Conservation (phyloP, 768 basidiomycete genomes). For the Hortiboletus campestris region DNA sequence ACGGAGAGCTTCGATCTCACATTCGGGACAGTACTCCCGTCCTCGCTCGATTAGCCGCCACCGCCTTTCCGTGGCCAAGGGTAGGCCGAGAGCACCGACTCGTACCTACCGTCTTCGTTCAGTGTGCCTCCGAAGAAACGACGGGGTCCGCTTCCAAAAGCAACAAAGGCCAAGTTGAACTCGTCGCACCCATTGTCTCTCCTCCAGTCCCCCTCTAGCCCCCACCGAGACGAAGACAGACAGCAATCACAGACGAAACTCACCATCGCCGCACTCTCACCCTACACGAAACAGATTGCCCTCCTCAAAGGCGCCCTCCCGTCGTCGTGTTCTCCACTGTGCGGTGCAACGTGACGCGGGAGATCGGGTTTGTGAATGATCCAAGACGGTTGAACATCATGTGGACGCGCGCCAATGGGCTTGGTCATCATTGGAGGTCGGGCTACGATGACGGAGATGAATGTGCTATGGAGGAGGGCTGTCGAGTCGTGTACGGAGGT, state of each 20-base stretch:
- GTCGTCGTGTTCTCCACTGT: constrained; percentile 66
- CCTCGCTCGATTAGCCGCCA: constrained; percentile 36
- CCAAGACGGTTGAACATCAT: constrained; percentile 58
- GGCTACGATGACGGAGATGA: constrained; percentile 43
- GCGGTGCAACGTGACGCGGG: constrained; percentile 54
- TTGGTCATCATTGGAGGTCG: constrained; percentile 61
- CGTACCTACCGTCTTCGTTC: constrained; percentile 57
- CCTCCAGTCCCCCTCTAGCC: constrained; percentile 24
- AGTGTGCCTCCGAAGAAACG: constrained; percentile 57
- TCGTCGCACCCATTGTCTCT: constrained; percentile 50
- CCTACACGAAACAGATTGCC: constrained; percentile 57
- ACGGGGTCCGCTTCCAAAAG: constrained; percentile 58
- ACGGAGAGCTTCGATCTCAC: constrained; percentile 49
- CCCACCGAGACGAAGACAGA: background rate
- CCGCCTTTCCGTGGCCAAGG: constrained; percentile 60
- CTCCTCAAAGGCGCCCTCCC: constrained; percentile 41
- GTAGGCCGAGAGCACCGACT: constrained; percentile 24
- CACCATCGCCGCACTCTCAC: constrained; percentile 41
- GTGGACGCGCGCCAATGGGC: constrained; percentile 65
- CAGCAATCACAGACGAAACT: background rate
- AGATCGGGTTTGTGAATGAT: constrained; percentile 68
- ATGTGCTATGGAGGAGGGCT: constrained; percentile 54
- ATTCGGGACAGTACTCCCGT: constrained; percentile 37
- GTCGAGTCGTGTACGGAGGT: constrained; percentile 34
- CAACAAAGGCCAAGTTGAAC: constrained; percentile 55